Evolutionary conservation across 352 stramenopile species (phyloP).

Genomic region (Phytophthora capsici): DNA sequence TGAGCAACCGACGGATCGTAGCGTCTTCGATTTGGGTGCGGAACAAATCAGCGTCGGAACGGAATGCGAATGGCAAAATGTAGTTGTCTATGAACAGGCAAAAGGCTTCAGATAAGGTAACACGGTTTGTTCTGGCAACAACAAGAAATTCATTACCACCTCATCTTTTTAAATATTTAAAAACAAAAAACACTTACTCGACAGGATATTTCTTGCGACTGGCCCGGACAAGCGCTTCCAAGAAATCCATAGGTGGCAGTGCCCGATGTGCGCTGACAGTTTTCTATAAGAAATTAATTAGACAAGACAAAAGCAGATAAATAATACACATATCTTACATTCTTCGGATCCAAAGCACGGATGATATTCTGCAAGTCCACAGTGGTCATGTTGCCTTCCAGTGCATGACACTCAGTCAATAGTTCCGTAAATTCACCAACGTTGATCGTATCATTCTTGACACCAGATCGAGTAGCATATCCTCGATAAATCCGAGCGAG

Average conservation of each 20-base stretch:
- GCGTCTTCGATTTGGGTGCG: slow-evolving; percentile 73
- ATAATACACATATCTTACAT: slow-evolving; percentile 17
- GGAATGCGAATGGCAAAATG: slow-evolving; percentile 77
- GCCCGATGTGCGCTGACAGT: slow-evolving; percentile 48
- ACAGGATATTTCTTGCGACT: slow-evolving; percentile 69
- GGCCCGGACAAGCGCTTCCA: slow-evolving; percentile 69
- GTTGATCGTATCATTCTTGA: slow-evolving; percentile 52
- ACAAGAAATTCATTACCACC: neutral
- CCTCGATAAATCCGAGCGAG: slow-evolving; percentile 77
- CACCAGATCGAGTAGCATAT: slow-evolving; percentile 54
- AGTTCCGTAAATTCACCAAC: slow-evolving; percentile 66
- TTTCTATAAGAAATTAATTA: slow-evolving; percentile 24
- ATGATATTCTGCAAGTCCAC: slow-evolving; percentile 55
- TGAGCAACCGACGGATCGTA: slow-evolving; percentile 62
- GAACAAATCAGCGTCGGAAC: slow-evolving; percentile 76
- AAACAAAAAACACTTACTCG: slow-evolving; percentile 45
- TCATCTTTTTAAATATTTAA: too few relatives aligned
- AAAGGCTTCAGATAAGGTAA: slow-evolving; percentile 78
- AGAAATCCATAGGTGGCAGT: slow-evolving; percentile 63
- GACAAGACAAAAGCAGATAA: too few relatives aligned
- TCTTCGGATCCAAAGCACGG: slow-evolving; percentile 55
- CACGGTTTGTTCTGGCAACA: slow-evolving; percentile 52
- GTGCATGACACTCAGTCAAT: slow-evolving; percentile 69
- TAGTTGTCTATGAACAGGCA: slow-evolving; percentile 80
- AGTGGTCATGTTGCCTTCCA: slow-evolving; percentile 53